Conservation (phyloP, 257 asterid genomes). For the Lycium ferocissimum region DNA sequence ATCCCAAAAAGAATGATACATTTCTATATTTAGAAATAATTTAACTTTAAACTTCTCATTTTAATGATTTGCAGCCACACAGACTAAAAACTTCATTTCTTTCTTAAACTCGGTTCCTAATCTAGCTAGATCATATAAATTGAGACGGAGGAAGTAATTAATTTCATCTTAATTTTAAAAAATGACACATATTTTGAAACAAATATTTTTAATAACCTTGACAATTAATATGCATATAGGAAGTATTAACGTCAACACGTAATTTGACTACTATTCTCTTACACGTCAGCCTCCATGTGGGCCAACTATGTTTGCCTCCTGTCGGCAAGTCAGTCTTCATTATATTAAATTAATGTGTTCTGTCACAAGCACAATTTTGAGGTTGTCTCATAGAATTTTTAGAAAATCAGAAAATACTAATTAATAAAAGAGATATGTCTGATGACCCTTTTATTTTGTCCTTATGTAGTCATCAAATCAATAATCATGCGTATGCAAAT, state of each 20-base stretch:
- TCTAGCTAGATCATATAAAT: no score
- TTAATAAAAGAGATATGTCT: neutral
- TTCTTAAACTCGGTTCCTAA: no score
- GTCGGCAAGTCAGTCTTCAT: conserved; percentile 30
- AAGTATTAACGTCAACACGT: conserved; percentile 7
- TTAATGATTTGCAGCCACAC: no score
- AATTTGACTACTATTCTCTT: neutral
- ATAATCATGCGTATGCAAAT: conserved; percentile 7
- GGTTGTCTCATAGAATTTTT: neutral
- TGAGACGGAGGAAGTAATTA: no score
- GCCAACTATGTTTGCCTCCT: conserved; percentile 30
- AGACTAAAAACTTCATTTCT: no score
- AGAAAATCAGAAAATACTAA: neutral
- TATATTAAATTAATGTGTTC: neutral
- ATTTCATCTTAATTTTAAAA: no score
- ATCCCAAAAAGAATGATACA: no score
- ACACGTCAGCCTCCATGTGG: conserved; percentile 26
- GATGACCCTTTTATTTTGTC: neutral
- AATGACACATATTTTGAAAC: no score
- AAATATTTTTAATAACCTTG: no score
- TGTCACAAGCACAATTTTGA: neutral
- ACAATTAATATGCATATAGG: no score
- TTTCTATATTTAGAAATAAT: no score
- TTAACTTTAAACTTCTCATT: no score
- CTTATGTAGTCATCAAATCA: conserved; percentile 15